Evolutionary conservation across 176 grass and related monocot genomes (phyloP), one percentile per base, ranked within the genome.

Genomic region (Puya raimondii): DNA sequence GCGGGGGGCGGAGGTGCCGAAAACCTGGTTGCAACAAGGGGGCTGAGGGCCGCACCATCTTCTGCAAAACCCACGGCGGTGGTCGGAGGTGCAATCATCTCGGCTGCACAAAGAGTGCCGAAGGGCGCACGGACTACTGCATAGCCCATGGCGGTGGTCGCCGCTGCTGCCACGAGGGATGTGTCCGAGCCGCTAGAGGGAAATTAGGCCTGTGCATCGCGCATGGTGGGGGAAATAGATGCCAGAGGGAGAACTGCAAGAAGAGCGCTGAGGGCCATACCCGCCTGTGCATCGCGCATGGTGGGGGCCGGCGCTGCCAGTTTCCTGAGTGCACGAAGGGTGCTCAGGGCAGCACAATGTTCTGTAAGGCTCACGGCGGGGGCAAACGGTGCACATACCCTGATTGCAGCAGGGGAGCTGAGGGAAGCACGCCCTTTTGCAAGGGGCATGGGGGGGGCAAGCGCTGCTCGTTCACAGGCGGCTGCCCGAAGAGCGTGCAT

Each of bases 171-270:
- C 51, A 78, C 69, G 85, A 82, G 10, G 78, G 76, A 4, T 96
- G 92, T 66, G 49, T 27, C 21, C 74, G 65, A 72, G 92, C 92
- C 15, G 88, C 92, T 25, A 72, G 92, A 75, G 92, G 88, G 16
- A 96, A 80, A 61, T 96, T 88, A 0, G 92, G 92, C 29, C 51
- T 49, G 12, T 96, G 92, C 63, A 96, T 96, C 49, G 85, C 74
- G 22, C 92, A 96, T 80, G 92, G 88, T 54, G 92, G 92, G 7
- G 92, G 92, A 12, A 96, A 96, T 76, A 88, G 92, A 23, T 96
- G 92, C 26, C 84, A 81, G 12, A 27, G 76, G 33, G 72, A 63
- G 42, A 70, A 71, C 16, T 96, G 92, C 53, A 85, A 70, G 25
- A 96, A 91, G 81, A 91, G 85, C 0, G 92, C 92, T 0, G 88